phyloP scores from a whole-genome alignment of 2,329 filamentous ascomycete genomes.

The Cercospora beticola region DNA sequence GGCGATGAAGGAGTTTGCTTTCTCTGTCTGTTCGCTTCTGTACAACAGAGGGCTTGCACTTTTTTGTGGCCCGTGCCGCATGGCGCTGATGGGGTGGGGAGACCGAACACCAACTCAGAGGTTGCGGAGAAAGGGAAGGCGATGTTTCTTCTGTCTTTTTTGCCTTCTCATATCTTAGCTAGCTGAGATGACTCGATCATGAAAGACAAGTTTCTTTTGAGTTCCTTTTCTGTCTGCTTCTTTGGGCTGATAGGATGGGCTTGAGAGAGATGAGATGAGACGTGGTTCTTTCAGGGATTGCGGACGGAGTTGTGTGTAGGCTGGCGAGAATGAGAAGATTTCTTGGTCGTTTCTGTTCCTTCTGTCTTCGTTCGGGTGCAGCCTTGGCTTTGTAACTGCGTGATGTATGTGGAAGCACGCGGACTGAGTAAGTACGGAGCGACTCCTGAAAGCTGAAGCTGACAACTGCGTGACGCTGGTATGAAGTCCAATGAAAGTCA shows the following conservation, averaged over 20 bases:
- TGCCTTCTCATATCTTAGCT: background rate
- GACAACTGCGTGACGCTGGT: background rate
- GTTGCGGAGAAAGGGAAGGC: background rate
- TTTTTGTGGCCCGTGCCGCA: constrained; percentile 9
- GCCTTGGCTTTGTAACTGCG: background rate
- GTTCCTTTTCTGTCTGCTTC: background rate
- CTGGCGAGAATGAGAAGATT: background rate
- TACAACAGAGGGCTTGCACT: constrained; percentile 24
- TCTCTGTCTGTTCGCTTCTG: constrained; percentile 16
- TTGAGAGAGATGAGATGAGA: background rate
- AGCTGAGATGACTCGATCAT: background rate
- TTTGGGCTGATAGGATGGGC: background rate
- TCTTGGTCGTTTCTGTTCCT: background rate
- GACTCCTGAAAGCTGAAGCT: background rate
- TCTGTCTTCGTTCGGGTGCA: background rate
- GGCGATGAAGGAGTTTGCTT: constrained; percentile 17
- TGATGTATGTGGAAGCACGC: background rate
- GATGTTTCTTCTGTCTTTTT: background rate
- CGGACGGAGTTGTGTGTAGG: background rate
- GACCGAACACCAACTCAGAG: background rate
- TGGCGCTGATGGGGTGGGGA: constrained; percentile 17
- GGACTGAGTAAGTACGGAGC: background rate
- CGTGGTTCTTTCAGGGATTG: background rate
- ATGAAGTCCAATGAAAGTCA: background rate
- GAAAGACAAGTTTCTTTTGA: background rate